These are phyloP conservation scores for Cucurbita moschata DNA, from an alignment of 306 rosid genomes.

Conservation along the genomic window DNA sequence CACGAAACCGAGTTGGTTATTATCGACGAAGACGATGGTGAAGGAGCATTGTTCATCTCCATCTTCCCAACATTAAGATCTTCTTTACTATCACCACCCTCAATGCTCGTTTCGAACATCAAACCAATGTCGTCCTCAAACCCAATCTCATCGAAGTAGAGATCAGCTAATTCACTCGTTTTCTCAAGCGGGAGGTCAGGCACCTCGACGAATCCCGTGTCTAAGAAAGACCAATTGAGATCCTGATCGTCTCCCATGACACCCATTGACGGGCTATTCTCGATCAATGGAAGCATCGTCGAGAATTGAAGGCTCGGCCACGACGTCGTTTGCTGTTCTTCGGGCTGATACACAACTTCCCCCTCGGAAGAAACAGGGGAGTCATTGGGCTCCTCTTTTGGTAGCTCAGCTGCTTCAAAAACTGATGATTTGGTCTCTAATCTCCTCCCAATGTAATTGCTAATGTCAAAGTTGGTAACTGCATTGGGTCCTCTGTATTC, in stretches of 20 bases:
- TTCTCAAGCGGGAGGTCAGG: conserved; percentile 20
- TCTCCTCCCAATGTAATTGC: conserved; percentile 36
- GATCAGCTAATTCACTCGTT: conserved; percentile 14
- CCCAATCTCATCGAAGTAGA: conserved; percentile 25
- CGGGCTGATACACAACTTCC: conserved; percentile 13
- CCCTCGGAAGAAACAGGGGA: conserved; percentile 12
- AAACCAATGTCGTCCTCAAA: conserved; percentile 56
- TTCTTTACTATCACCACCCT: not conserved
- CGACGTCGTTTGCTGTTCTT: not conserved
- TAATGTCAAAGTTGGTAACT: conserved; percentile 73
- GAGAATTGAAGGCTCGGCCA: not conserved
- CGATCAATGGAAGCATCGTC: conserved; percentile 12
- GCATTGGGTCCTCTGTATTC: conserved; percentile 82
- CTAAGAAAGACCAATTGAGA: conserved; percentile 48
- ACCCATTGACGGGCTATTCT: conserved; percentile 13
- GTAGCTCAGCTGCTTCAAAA: conserved; percentile 1
- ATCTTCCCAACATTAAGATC: conserved; percentile 8
- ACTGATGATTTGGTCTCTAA: conserved; percentile 9
- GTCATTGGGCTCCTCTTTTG: conserved; percentile 11
- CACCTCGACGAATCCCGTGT: conserved; percentile 17
- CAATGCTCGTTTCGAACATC: conserved; percentile 26
- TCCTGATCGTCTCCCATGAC: conserved; percentile 30
- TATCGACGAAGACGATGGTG: conserved; percentile 43
- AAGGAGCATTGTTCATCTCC: conserved; percentile 15
- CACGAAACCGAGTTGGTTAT: conserved; percentile 31